phyloP scores from a whole-genome alignment of 1,284 basidiomycete species.

The Puccinia novopanici region DNA sequence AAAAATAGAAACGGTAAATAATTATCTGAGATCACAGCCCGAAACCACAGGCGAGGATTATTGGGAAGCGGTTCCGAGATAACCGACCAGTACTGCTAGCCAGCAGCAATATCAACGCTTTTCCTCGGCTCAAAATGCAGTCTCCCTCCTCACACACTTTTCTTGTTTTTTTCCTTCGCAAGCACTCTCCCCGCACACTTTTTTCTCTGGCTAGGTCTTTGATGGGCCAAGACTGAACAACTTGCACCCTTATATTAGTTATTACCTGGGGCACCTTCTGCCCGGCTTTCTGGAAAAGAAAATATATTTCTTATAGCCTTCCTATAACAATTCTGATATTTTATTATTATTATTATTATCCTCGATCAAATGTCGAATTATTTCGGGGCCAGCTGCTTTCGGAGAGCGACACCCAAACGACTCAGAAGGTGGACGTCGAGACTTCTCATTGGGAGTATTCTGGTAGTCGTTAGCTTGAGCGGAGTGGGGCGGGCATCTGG shows the following conservation, averaged over 20 bases:
- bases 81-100: neutral
- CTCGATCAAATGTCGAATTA: neutral
- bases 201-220: too few species aligned
- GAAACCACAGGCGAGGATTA: neutral
- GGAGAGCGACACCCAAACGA: neutral
- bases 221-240: neutral
- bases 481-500: conserved; percentile 17
- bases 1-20: neutral
- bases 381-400: neutral
- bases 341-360: neutral
- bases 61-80: conserved; percentile 4
- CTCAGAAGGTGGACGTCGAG: conserved; percentile 10
- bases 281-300: neutral
- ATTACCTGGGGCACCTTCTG: neutral
- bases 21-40: neutral
- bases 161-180: too few species aligned
- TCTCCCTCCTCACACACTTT: too few species aligned
- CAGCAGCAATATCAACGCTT: neutral
- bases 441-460: conserved; percentile 11
- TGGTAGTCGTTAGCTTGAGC: conserved; percentile 7
- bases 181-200: too few species aligned
- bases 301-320: neutral
- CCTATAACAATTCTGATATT: neutral
- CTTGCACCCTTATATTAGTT: neutral
- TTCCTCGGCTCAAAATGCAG: neutral